These are phyloP conservation scores for Podospora australis DNA, from an alignment of 495 filamentous ascomycete genomes.

Conservation along the genomic window DNA sequence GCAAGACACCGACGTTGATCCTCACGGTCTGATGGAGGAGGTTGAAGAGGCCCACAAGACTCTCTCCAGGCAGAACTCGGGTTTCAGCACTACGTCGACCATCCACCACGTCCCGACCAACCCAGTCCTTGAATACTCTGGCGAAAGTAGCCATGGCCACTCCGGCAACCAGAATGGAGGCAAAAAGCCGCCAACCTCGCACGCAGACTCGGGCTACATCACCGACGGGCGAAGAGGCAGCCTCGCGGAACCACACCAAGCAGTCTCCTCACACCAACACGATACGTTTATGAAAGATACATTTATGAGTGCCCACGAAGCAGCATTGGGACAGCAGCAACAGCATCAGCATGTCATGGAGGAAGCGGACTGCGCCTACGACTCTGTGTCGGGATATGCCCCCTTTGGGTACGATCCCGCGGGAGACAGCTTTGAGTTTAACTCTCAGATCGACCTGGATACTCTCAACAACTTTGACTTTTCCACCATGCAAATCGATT, in stretches of 20 bases:
- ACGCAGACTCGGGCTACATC: slow-evolving; percentile 24
- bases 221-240: slow-evolving; percentile 21
- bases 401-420: too few species aligned
- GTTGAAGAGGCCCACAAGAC: slow-evolving; percentile 21
- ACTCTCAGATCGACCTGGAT: neutral
- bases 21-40: slow-evolving; percentile 25
- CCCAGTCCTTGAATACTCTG: slow-evolving; percentile 13
- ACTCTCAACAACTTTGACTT: neutral
- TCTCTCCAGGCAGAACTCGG: slow-evolving; percentile 23
- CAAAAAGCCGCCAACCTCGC: slow-evolving; percentile 11
- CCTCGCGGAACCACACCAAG: slow-evolving; percentile 10
- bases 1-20: slow-evolving; percentile 24
- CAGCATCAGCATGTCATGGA: neutral
- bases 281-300: slow-evolving; percentile 1
- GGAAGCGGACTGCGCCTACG: neutral
- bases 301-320: neutral
- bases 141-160: neutral
- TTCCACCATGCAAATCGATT: neutral
- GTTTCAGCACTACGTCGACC: slow-evolving; percentile 18
- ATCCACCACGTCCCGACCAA: slow-evolving; percentile 26
- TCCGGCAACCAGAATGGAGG: neutral
- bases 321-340: neutral
- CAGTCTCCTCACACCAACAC: neutral
- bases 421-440: neutral
- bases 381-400: neutral